Evolutionary conservation across 305 asterid species (phyloP).

Genomic region (Solanum chacoense): DNA sequence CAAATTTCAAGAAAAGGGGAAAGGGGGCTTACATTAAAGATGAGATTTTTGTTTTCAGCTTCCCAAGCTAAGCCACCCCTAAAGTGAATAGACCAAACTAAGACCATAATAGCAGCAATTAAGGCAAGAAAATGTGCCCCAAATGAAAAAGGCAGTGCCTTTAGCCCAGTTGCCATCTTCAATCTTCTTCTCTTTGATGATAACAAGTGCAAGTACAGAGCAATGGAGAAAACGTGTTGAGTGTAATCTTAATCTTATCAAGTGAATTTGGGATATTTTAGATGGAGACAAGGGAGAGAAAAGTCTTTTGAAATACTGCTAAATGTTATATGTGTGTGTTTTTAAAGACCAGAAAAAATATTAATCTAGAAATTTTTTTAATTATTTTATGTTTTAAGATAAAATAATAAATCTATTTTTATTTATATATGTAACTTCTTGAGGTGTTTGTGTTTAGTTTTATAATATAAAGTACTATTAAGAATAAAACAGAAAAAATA

Average conservation of each 20-base stretch:
- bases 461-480: too few relatives aligned
- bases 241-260: neutral
- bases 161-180: constrained; percentile 54
- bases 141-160: constrained; percentile 49
- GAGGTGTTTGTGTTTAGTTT: neutral
- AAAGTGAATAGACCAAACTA: constrained; percentile 64
- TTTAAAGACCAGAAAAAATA: neutral
- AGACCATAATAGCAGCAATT: constrained; percentile 49
- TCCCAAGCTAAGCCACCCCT: constrained; percentile 98
- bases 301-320: neutral
- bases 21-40: constrained; percentile 53
- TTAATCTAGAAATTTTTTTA: too few relatives aligned
- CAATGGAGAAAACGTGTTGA: neutral
- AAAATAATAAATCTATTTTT: too few relatives aligned
- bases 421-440: neutral
- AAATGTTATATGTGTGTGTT: neutral
- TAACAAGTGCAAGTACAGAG: neutral
- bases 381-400: neutral
- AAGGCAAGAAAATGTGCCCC: constrained; percentile 63
- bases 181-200: neutral
- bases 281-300: neutral
- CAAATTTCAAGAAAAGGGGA: neutral
- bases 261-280: neutral
- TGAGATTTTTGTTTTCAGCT: constrained; percentile 56
- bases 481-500: neutral